These are phyloP conservation scores for Chenopodium album DNA, from an alignment of 148 eudicot species.

Conservation along the genomic window DNA sequence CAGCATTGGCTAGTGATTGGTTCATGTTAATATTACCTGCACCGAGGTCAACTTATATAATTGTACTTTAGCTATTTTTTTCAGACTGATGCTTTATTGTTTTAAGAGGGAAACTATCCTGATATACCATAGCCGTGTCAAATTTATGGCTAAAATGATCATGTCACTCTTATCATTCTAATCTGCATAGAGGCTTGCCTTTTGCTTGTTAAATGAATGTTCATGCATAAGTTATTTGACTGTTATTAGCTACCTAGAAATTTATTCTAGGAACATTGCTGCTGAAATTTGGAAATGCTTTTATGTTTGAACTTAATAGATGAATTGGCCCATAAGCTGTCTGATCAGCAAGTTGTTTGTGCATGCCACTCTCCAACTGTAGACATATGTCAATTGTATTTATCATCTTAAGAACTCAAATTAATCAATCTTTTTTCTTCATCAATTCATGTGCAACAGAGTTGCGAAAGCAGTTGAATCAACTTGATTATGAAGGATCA, in stretches of 20 bases:
- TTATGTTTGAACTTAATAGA: not conserved
- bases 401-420: not conserved
- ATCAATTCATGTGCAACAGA: constrained; percentile 40
- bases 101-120: not conserved
- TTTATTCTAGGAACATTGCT: not conserved
- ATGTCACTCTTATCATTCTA: not conserved
- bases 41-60: no score
- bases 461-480: constrained; percentile 67
- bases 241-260: not conserved
- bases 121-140: not conserved
- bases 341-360: not conserved
- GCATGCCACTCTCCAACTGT: not conserved
- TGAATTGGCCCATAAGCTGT: not conserved
- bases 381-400: not conserved
- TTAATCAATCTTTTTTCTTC: constrained; percentile 8
- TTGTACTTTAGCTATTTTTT: not conserved
- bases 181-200: not conserved
- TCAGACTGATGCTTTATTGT: not conserved
- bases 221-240: not conserved
- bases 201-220: not conserved
- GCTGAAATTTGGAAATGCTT: not conserved
- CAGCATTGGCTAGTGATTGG: not conserved
- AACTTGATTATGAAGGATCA: constrained; percentile 57
- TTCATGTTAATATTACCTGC: not conserved
- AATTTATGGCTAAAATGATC: not conserved